phyloP scores from a whole-genome alignment of 208 protist genomes.

The Trypanosoma theileri region DNA sequence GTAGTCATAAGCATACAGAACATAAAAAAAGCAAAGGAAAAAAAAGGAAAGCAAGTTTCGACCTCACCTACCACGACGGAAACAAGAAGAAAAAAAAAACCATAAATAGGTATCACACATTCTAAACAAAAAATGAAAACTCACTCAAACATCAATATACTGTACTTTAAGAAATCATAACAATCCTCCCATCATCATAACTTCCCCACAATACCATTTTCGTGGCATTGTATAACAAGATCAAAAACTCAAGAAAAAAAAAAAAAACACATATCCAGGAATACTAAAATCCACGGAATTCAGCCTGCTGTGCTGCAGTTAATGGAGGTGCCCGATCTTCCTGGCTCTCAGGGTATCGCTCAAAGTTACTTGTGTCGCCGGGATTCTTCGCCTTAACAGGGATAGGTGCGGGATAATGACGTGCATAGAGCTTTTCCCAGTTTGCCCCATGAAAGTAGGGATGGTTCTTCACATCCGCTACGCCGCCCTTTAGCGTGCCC shows the following conservation, averaged over 20 bases:
- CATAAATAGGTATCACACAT: no score
- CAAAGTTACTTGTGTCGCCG: constrained; percentile 91
- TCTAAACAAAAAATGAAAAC: no score
- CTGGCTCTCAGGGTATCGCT: constrained; percentile 80
- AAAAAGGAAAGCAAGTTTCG: no score
- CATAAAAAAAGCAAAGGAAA: no score
- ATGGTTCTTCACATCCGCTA: constrained; percentile 94
- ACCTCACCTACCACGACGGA: no score
- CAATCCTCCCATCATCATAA: not conserved
- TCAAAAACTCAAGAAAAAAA: constrained; percentile 16
- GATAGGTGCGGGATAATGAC: constrained; percentile 82
- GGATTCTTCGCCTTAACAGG: constrained; percentile 70
- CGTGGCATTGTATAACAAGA: not conserved
- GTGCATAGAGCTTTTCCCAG: constrained; percentile 87
- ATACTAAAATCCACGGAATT: constrained; percentile 75
- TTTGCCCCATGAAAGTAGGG: constrained; percentile 94
- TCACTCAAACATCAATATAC: no score
- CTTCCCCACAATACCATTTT: no score
- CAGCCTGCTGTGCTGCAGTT: constrained; percentile 76
- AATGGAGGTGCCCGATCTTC: constrained; percentile 61
- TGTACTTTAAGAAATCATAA: not conserved
- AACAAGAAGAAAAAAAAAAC: no score
- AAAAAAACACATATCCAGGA: not conserved
- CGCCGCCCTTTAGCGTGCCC: constrained; percentile 88
- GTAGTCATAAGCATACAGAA: no score